Percentiles rank a stretch among this genome's conserved stretches.
These are phyloP conservation scores for Creolimax fragrantissima DNA, from an alignment of 78 protist genomes.

Conservation along the genomic window DNA sequence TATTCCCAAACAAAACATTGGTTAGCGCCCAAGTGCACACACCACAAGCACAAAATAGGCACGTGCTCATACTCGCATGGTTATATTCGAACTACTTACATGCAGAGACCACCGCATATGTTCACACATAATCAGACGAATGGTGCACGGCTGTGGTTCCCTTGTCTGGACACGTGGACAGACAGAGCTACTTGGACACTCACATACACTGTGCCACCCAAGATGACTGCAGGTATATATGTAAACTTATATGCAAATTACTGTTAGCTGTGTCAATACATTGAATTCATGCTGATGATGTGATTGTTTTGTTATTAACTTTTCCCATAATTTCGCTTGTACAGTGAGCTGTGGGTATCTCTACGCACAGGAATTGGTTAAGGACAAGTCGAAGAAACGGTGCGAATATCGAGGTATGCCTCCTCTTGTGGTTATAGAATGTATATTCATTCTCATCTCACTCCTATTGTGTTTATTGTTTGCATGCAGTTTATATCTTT, in stretches of 20 bases:
- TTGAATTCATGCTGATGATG: too few relatives aligned
- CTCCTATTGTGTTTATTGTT: too few relatives aligned
- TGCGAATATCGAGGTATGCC: not conserved
- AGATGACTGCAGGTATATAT: not conserved
- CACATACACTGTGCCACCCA: not conserved
- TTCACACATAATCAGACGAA: not conserved
- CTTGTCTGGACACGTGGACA: not conserved
- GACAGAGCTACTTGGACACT: not conserved
- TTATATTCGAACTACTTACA: not conserved
- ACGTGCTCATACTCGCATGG: not conserved
- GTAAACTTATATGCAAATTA: too few relatives aligned
- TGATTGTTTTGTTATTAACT: too few relatives aligned
- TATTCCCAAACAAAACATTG: too few relatives aligned
- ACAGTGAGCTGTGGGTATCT: not conserved
- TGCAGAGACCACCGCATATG: not conserved
- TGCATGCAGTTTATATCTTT: too few relatives aligned
- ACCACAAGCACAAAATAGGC: not conserved
- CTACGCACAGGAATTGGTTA: not conserved
- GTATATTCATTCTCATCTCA: too few relatives aligned
- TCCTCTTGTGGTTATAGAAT: not conserved
- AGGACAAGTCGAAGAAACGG: not conserved
- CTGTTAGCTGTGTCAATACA: too few relatives aligned
- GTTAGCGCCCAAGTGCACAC: too few relatives aligned
- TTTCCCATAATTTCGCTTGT: not conserved
- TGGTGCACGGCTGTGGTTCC: not conserved